These are phyloP conservation scores for Vaccinium darrowii DNA, from an alignment of 148 eudicot genomes.

Conservation along the genomic window DNA sequence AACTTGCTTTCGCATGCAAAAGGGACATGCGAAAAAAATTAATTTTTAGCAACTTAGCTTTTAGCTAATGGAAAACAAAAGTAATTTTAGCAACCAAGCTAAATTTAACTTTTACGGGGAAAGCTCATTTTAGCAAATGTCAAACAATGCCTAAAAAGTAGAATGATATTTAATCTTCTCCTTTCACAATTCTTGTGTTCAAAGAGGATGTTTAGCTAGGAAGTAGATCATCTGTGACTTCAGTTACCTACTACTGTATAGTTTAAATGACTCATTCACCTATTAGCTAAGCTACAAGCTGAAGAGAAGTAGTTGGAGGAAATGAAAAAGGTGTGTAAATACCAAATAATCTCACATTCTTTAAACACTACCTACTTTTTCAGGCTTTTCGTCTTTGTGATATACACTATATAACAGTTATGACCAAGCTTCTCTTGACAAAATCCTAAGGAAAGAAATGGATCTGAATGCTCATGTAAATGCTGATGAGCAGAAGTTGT, in stretches of 20 bases:
- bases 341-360: background rate
- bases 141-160: too few species aligned
- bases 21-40: too few species aligned
- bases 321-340: background rate
- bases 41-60: too few species aligned
- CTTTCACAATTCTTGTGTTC: background rate
- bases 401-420: background rate
- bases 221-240: background rate
- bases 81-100: too few species aligned
- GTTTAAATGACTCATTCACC: background rate
- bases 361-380: background rate
- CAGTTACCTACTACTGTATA: background rate
- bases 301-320: background rate
- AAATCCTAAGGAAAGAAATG: background rate
- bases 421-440: background rate
- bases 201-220: background rate
- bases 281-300: background rate
- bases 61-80: too few species aligned
- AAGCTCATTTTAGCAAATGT: too few species aligned
- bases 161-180: too few species aligned
- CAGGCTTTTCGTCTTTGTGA: background rate
- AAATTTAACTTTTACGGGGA: too few species aligned
- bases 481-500: background rate
- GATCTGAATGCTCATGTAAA: background rate
- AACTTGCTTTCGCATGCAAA: too few species aligned